Conservation (phyloP, 1,284 basidiomycete genomes). For the Termitomyces sp. region DNA sequence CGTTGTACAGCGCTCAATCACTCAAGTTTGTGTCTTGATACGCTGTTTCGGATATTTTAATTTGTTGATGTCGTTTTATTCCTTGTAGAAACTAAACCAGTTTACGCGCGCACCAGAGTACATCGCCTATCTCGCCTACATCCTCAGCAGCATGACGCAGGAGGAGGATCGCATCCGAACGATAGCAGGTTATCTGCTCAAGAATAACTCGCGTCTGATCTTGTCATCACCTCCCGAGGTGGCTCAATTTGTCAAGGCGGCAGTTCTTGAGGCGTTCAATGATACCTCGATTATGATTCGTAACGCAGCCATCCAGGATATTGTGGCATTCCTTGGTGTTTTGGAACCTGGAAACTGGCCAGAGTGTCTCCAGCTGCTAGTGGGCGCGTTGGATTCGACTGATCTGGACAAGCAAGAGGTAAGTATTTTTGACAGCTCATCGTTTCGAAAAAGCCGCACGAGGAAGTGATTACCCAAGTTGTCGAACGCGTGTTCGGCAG, state of each 20-base stretch:
- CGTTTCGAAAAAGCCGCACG: background rate
- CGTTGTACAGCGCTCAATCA: conserved; percentile 68
- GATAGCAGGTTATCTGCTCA: conserved; percentile 94
- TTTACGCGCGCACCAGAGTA: conserved; percentile 92
- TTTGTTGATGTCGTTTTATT: conserved; percentile 20
- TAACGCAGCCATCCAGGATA: conserved; percentile 87
- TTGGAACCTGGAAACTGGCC: conserved; percentile 90
- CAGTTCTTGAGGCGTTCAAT: conserved; percentile 77
- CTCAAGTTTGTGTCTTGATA: conserved; percentile 49
- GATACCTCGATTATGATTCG: conserved; percentile 83
- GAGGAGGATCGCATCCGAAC: conserved; percentile 91
- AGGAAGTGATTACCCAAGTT: background rate
- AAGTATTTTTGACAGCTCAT: conserved; percentile 28
- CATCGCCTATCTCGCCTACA: conserved; percentile 94
- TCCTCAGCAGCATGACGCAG: conserved; percentile 74
- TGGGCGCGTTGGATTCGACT: conserved; percentile 70
- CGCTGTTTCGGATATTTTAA: conserved; percentile 12
- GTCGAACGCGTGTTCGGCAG: conserved; percentile 3
- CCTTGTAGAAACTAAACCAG: conserved; percentile 75
- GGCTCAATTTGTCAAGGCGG: conserved; percentile 75
- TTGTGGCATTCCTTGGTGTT: conserved; percentile 82
- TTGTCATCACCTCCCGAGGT: conserved; percentile 64
- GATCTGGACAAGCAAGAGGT: conserved; percentile 83
- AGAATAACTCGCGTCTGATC: conserved; percentile 85
- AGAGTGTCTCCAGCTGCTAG: conserved; percentile 81